phyloP scores from a whole-genome alignment of 2,329 filamentous ascomycete genomes.

The Neonectria neomacrospora region DNA sequence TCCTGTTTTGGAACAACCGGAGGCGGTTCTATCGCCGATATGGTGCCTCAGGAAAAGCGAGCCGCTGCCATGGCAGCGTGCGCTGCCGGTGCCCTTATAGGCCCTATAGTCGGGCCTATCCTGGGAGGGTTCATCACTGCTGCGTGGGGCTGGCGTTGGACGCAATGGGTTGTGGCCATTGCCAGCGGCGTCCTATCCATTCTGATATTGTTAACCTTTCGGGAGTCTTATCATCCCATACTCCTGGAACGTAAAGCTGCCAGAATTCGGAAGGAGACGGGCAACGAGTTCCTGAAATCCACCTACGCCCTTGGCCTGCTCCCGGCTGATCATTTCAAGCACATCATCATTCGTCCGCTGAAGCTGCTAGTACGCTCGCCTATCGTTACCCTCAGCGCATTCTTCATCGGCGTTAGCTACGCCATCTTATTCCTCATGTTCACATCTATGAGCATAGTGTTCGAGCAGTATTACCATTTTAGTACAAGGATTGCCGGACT shows the following conservation, averaged over 20 bases:
- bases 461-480: slow-evolving; percentile 55
- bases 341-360: slow-evolving; percentile 54
- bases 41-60: slow-evolving; percentile 48
- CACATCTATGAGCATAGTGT: slow-evolving; percentile 65
- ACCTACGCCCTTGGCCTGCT: slow-evolving; percentile 55
- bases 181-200: slow-evolving; percentile 50
- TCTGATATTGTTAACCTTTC: slow-evolving; percentile 46
- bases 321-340: slow-evolving; percentile 48
- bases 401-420: slow-evolving; percentile 64
- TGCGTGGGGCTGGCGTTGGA: slow-evolving; percentile 68
- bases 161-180: slow-evolving; percentile 72
- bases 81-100: slow-evolving; percentile 60
- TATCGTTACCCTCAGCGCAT: slow-evolving; percentile 56
- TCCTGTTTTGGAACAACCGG: slow-evolving; percentile 65
- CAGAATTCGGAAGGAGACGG: slow-evolving; percentile 51
- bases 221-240: slow-evolving; percentile 52
- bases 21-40: slow-evolving; percentile 59
- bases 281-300: slow-evolving; percentile 54
- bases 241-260: slow-evolving; percentile 52
- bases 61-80: slow-evolving; percentile 64
- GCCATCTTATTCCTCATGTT: slow-evolving; percentile 65
- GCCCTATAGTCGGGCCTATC: slow-evolving; percentile 53
- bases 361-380: slow-evolving; percentile 63
- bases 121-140: slow-evolving; percentile 71
- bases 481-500: slow-evolving; percentile 33